Conservation (phyloP, 306 rosid genomes). For the Prunus kanzakura region DNA sequence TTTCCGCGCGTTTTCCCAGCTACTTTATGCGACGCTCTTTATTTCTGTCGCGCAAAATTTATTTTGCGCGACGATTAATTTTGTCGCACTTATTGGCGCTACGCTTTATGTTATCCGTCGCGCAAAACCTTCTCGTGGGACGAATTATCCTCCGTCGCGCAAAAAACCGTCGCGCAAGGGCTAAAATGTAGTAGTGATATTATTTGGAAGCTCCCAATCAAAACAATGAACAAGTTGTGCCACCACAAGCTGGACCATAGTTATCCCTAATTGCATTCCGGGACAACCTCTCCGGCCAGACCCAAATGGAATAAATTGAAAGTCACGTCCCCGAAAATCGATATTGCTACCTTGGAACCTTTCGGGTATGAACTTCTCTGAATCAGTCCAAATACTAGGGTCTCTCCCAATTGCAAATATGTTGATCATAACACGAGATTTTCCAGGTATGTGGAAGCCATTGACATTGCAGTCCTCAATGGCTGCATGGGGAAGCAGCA, state of each 20-base stretch:
- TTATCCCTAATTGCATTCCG: slow-evolving; percentile 26
- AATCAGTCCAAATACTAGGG: slow-evolving; percentile 27
- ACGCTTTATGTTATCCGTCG: too few species aligned
- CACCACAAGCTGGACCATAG: slow-evolving; percentile 17
- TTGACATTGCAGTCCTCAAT: slow-evolving; percentile 45
- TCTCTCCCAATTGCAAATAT: slow-evolving; percentile 34
- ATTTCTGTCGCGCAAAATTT: too few species aligned
- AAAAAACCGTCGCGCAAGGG: too few species aligned
- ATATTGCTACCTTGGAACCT: slow-evolving; percentile 26
- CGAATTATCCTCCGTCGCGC: too few species aligned
- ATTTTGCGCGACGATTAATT: too few species aligned
- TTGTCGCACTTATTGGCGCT: too few species aligned
- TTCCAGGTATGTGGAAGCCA: slow-evolving; percentile 45
- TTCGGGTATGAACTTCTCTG: slow-evolving; percentile 32
- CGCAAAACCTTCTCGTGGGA: too few species aligned
- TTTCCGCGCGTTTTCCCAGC: too few species aligned
- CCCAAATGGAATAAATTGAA: slow-evolving; percentile 37
- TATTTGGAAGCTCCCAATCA: slow-evolving; percentile 38
- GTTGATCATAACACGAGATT: slow-evolving; percentile 28
- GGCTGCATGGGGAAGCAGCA: slow-evolving; percentile 52
- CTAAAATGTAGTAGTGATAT: too few species aligned
- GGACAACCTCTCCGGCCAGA: slow-evolving; percentile 43
- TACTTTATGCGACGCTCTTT: too few species aligned
- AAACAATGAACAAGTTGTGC: slow-evolving; percentile 42
- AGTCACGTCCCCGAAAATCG: slow-evolving; percentile 28